Base-by-base conservation (phyloP, 2,329 filamentous ascomycete genomes). In the Arthrinium phaeospermum region DNA sequence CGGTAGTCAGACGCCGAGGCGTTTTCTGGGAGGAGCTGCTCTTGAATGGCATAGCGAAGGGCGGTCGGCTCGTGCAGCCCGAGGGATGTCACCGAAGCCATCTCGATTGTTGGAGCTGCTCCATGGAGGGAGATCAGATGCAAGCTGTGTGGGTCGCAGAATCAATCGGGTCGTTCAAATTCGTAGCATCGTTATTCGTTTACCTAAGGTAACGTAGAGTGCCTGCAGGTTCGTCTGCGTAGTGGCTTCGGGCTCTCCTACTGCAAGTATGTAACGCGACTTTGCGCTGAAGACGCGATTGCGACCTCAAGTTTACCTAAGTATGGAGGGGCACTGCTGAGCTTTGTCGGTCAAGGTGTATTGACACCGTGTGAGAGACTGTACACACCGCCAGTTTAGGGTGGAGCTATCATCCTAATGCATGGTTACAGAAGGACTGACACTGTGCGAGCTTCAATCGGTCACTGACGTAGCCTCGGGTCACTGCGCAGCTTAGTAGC, bases 51-150 rank as follows among this genome's bases (percentile, higher is more conserved):
- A 85, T 96, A 94, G 74, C 90, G 91, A 75, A 98, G 87, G 75
- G 93, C 95, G 74, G 93, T 90, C 73, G 97, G 95, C 84, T 93
- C 91, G 86, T 98, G 96, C 80, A 98, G 88, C 82, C 96, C 96
- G 79, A 98, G 89, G 75, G 96, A 98, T 82, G 91, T 93, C 84
- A 98, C 91, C 80, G 93, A 91, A 77, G 96, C 96, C 97, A 99
- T 99, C 70, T 76, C 78, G 77, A 70, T 67, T 19, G 70, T 51
- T 41, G 69, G 22, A 22, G 41, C 24, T 3, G 49, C 73, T 76
- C 77, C 77, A 79, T 78, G 53, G n/a, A 68, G 67, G 24, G 19
- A 30, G 45, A 44, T 24, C 41, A 68, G 37, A 22, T n/a, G 41
- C 67, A 22, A 69, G 37, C 34, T 24, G 27, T 67, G 4, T n/a